Evolutionary conservation across 106 monocot species (phyloP), one percentile per base, ranked within the genome.

Genomic region (Acorus gramineus): DNA sequence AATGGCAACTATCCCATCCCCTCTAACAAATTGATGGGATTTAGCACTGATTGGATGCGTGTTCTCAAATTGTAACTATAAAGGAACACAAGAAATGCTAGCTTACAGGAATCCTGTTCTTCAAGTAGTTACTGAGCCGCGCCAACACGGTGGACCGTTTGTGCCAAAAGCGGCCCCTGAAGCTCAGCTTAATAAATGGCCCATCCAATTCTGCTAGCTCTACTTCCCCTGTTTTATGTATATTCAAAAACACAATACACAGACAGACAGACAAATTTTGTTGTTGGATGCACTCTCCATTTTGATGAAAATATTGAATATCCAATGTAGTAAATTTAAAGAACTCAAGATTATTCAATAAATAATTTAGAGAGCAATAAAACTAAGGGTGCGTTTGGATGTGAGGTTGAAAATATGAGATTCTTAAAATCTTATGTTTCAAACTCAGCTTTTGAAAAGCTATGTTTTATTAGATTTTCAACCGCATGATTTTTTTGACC

Each of bases 191-290:
- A 66, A 95, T 85, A 65, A 82, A 90, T 6, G 90, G 87, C 2
- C 90, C 95, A 69, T 90, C 95, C 46, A 95, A 46, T 42, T 95
- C 95, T 59, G 78, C 95, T 52, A 95, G 87, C 66, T 90, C 80
- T 44, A 77, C 87, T 52, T 73, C 68, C 13, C 95, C 90, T 86
- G 28, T 62, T 2, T 14, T 52, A 46, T 51, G 42, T 57, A 42
- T 8, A 14, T 56, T 14, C 3, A 55, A 42, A 43, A 47, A 44
- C n/a, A 52, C n/a, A 14, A 52, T 9, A 48, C 28, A 28, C 28
- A 63, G 54, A 71, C 2, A 47, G 42, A 7, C 52, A 49, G 7
- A 46, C 0, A 51, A 14, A 66, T 42, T 11, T 11, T 3, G 51
- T 13, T 2, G 55, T 53, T 7, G 48, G 45, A 1, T 2, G 70